Conservation (phyloP, 2,329 filamentous ascomycete genomes). For the Cordyceps pruinosa region DNA sequence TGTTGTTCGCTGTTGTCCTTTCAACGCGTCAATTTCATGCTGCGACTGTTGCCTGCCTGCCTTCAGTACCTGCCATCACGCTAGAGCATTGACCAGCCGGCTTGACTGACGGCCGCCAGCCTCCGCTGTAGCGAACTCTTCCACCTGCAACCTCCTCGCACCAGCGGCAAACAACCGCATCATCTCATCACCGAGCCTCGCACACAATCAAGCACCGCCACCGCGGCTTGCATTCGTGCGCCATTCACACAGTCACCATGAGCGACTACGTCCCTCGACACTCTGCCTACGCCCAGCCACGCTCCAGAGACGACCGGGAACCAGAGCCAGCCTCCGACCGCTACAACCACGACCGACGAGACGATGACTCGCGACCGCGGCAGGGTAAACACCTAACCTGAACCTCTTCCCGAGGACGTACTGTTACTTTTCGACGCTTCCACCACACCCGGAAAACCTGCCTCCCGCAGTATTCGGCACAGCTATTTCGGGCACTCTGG, state of each 20-base stretch:
- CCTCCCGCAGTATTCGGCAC: neutral
- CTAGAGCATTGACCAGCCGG: too few species aligned
- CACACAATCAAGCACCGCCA: neutral
- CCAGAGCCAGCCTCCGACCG: constrained; percentile 13
- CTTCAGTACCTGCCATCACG: too few species aligned
- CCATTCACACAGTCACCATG: constrained; percentile 30
- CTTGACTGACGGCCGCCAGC: too few species aligned
- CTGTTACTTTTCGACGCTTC: neutral
- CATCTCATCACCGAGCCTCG: too few species aligned
- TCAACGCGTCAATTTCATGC: too few species aligned
- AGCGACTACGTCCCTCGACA: constrained; percentile 32
- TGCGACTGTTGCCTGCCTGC: too few species aligned
- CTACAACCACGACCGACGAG: constrained; percentile 20
- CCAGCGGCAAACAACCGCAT: neutral
- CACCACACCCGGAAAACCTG: neutral
- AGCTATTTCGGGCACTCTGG: constrained; percentile 26
- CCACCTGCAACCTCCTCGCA: neutral
- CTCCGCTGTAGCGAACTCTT: neutral
- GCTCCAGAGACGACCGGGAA: constrained; percentile 18
- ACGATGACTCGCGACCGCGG: constrained; percentile 40
- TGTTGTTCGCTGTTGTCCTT: too few species aligned
- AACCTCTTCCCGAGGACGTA: constrained; percentile 17
- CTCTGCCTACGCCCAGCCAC: constrained; percentile 22
- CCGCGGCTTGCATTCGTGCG: constrained; percentile 1
- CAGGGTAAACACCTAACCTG: constrained; percentile 42